Evolutionary conservation across 1,139 yeast species (phyloP), one percentile per base, ranked within the genome.

Genomic region (Geotrichum fermentans): DNA sequence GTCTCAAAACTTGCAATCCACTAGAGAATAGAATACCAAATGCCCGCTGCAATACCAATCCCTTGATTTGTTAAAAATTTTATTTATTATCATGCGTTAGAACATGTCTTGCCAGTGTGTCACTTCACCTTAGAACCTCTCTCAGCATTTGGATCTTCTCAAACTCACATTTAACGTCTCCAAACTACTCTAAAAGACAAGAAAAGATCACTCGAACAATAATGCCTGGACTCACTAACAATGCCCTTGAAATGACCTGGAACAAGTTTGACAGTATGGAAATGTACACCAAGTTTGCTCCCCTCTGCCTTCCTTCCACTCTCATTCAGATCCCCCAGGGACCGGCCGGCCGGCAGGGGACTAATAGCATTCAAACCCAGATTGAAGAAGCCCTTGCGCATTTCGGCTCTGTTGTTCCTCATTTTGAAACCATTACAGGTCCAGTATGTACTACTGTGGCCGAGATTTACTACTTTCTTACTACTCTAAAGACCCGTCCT

Each of bases 401-500:
- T 7, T 21, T 36, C 13, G 26, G 28, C 2, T 20, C 28, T 8
- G 39, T 36, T 10, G 26, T 36, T 13, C 39, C 39, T 2, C 6
- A 10, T n/a, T 8, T 36, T 13, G 39, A 28, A n/a, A 10, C 26
- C 8, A 16, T 18, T 3, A 11, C 10, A 11, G 39, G 39, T 10
- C 28, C 28, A 6, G 20, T 13, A 13, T 36, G 39, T 16, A 13
- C 22, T 2, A 36, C 26, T 16, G 2, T 21, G 10, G 11, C 28
- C 20, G 28, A n/a, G 8, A 20, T 36, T 13, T 21, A 21, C 28
- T n/a, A 21, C n/a, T 36, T 36, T 36, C 16, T 21, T n/a, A 26
- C 8, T 8, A 6, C 58, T 11, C 47, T 68, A 3, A 69, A 68
- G 6, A 75, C 73, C 10, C 28, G 28, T 10, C 28, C 28, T 6